Evolutionary conservation across 2,329 filamentous ascomycete species (phyloP).

Genomic region (Zopfia rhizophila): DNA sequence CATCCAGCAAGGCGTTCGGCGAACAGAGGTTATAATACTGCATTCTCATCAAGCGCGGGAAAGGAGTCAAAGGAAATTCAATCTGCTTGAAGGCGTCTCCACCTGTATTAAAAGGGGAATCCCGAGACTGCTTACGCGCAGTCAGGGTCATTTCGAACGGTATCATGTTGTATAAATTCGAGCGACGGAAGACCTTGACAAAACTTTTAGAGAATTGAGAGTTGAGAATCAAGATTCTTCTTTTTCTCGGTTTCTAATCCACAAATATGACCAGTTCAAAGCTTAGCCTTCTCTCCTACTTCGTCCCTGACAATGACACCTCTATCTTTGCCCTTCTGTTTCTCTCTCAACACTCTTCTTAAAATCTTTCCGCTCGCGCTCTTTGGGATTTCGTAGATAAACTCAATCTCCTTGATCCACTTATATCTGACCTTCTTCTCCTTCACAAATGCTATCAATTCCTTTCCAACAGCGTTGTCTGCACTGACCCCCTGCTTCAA

Average conservation of each 20-base stretch:
- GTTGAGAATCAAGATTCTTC: too few species aligned
- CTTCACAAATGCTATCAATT: slow-evolving; percentile 56
- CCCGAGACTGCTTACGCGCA: too few species aligned
- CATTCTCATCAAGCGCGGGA: slow-evolving; percentile 2
- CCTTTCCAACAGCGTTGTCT: slow-evolving; percentile 46
- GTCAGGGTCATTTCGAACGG: too few species aligned
- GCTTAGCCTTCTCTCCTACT: slow-evolving; percentile 12
- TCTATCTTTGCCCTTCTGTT: slow-evolving; percentile 49
- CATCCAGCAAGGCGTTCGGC: slow-evolving; percentile 15
- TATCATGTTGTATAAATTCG: too few species aligned
- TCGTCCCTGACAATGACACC: slow-evolving; percentile 10
- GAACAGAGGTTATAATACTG: background rate
- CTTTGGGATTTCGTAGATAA: slow-evolving; percentile 60
- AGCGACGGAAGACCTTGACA: too few species aligned
- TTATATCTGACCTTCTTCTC: slow-evolving; percentile 60
- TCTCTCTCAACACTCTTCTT: slow-evolving; percentile 56
- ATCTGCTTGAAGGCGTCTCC: background rate
- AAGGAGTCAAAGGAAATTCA: background rate
- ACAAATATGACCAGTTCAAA: too few species aligned
- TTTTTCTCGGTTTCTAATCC: too few species aligned
- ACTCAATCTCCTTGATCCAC: slow-evolving; percentile 58
- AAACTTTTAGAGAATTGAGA: too few species aligned
- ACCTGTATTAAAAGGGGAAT: too few species aligned
- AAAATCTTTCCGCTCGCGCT: slow-evolving; percentile 60
- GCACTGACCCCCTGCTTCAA: slow-evolving; percentile 48